Evolutionary conservation across 2,329 filamentous ascomycete species (phyloP).

Genomic region (Grosmannia clavigera): DNA sequence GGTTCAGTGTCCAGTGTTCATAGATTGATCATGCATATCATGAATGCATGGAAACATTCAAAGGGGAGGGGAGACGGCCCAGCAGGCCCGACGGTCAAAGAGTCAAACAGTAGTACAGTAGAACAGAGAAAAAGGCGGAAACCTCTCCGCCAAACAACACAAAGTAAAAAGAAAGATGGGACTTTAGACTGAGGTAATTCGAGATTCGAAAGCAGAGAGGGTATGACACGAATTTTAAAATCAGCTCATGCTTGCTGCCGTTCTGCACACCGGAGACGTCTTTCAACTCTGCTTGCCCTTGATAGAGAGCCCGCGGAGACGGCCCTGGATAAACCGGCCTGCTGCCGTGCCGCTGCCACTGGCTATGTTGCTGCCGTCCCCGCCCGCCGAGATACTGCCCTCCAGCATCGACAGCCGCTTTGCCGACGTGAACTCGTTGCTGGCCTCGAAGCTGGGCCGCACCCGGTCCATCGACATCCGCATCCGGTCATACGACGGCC

Average conservation of each 20-base stretch:
- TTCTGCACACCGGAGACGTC: no score
- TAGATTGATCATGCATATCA: slow-evolving; percentile 12
- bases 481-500: slow-evolving; percentile 81
- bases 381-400: slow-evolving; percentile 43
- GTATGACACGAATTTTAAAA: background rate
- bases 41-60: slow-evolving; percentile 10
- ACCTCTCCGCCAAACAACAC: slow-evolving; percentile 10
- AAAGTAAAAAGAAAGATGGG: slow-evolving; percentile 7
- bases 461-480: slow-evolving; percentile 78
- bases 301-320: slow-evolving; percentile 17
- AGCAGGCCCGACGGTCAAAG: slow-evolving; percentile 16
- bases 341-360: slow-evolving; percentile 2
- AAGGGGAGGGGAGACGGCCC: background rate
- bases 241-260: background rate
- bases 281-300: slow-evolving; percentile 8
- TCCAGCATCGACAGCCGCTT: slow-evolving; percentile 76
- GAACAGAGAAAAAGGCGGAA: slow-evolving; percentile 19
- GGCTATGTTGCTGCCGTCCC: background rate
- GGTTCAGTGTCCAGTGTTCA: background rate
- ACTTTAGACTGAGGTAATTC: background rate
- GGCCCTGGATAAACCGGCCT: slow-evolving; percentile 12
- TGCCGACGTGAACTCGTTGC: slow-evolving; percentile 82
- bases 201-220: background rate
- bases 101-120: slow-evolving; percentile 14
- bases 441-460: slow-evolving; percentile 73